Base-by-base conservation (phyloP, 768 basidiomycete species). In the Termitomyces bulborhizus region DNA sequence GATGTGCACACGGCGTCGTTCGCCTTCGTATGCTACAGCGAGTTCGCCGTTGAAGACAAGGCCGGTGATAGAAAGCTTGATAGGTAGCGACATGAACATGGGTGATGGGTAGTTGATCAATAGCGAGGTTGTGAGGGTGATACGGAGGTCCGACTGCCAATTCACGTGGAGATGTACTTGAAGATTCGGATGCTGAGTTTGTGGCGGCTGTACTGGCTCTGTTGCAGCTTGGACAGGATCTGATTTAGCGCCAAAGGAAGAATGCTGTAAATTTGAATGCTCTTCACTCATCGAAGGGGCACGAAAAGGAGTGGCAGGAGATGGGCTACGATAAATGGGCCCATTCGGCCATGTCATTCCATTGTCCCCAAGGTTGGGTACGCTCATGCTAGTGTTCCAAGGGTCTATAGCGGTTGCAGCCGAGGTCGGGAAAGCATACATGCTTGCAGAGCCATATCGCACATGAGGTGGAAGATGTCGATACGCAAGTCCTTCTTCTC, bases 21-120 rank as follows among this genome's bases (percentile, higher is more conserved):
- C 81, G 56, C 90, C 93, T 65, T 96, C 89, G 72, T 93, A 98
- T 12, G 96, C 97, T 36, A 98, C 80, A 8, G 90, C 88, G 44
- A 98, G 73, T 63, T 96, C 91, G 55, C 91, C 92, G 12, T 80
- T 79, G 69, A 98, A 91, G 13, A 93, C 76, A 55, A 98, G 76
- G 0, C 92, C 91, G 0, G 88, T 95, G 27, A 98, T 83, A n/a
- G 86, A 88, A 53, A 98, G 84, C 64, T 90, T 88, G 69, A 99
- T 90, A 6, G 97, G 97, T 26, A 99, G 80, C 13, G 91, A 86
- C 95, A 99, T 98, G 78, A 99, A 98, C 68, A 88, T 82, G 0
- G 88, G 87, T 0, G 93, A 93, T 5, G 97, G 97, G 68, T 98
- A 98, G 71, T 99, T 97, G 71, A 99, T 94, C 58, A 94, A 82